phyloP scores from a whole-genome alignment of 163 green algal genomes.

The Scenedesmus sp. region DNA sequence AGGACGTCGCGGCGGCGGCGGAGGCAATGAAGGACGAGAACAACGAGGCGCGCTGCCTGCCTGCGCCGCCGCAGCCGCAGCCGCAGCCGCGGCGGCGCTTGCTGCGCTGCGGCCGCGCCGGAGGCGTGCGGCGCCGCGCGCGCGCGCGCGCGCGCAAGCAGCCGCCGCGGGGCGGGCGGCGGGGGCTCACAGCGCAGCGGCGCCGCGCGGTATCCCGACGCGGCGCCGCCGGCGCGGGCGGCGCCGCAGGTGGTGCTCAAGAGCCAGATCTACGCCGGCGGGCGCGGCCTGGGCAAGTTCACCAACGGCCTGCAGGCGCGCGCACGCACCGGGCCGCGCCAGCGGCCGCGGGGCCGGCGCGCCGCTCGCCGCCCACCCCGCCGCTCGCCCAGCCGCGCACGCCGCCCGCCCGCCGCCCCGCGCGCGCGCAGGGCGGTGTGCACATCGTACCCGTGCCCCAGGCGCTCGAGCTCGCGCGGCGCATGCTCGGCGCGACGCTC shows the following conservation, averaged over 20 bases:
- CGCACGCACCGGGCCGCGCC: no score
- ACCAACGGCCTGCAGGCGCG: constrained; percentile 92
- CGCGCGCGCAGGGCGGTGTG: no score
- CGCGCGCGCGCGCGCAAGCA: no score
- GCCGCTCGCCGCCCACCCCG: no score
- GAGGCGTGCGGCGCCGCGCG: no score
- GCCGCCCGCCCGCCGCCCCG: no score
- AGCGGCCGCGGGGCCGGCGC: no score
- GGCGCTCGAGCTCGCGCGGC: constrained; percentile 73
- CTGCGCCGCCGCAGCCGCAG: not conserved
- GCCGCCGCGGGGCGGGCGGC: no score
- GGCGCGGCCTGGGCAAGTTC: constrained; percentile 94
- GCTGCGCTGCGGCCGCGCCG: not conserved
- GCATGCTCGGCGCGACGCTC: constrained; percentile 94
- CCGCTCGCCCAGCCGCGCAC: no score
- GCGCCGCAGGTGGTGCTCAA: constrained; percentile 98
- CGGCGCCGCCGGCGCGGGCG: no score
- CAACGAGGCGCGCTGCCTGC: constrained; percentile 56
- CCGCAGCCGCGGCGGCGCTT: not conserved
- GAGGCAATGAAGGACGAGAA: constrained; percentile 71
- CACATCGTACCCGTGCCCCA: constrained; percentile 88
- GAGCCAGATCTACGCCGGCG: constrained; percentile 95
- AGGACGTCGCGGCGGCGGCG: constrained; percentile 76
- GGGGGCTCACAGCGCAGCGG: no score
- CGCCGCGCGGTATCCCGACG: no score